Conservation (phyloP, 208 protist genomes). For the Leptomonas seymouri region DNA sequence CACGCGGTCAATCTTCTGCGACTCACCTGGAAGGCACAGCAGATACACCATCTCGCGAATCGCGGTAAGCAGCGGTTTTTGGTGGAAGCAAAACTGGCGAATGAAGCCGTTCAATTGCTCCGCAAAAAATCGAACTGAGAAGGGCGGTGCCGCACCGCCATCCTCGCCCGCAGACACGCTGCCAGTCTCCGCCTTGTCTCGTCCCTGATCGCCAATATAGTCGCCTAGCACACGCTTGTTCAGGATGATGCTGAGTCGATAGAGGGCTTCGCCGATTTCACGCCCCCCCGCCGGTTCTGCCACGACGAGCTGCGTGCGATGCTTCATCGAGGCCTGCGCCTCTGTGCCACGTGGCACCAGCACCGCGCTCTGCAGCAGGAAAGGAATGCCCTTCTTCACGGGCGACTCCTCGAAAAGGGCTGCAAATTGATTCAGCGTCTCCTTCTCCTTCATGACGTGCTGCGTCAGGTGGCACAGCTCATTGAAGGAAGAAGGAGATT, state of each 20-base stretch:
- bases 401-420: slow-evolving; percentile 66
- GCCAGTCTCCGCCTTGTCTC: slow-evolving; percentile 31
- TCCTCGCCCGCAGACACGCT: background rate
- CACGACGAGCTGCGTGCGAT: slow-evolving; percentile 54
- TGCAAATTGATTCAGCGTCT: slow-evolving; percentile 62
- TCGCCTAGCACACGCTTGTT: slow-evolving; percentile 89
- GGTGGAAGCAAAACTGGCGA: slow-evolving; percentile 73
- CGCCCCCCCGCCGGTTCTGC: slow-evolving; percentile 68
- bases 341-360: slow-evolving; percentile 39
- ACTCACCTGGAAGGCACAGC: slow-evolving; percentile 90
- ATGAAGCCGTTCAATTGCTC: slow-evolving; percentile 83
- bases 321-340: slow-evolving; percentile 16
- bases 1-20: slow-evolving; percentile 94
- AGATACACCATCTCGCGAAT: slow-evolving; percentile 89
- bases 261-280: slow-evolving; percentile 83
- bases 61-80: slow-evolving; percentile 72
- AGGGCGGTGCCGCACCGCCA: slow-evolving; percentile 33
- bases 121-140: slow-evolving; percentile 77
- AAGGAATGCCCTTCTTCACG: slow-evolving; percentile 81
- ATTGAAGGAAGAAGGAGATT: background rate
- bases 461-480: slow-evolving; percentile 11
- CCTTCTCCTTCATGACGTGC: slow-evolving; percentile 51
- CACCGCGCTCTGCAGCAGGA: slow-evolving; percentile 62
- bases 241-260: slow-evolving; percentile 69
- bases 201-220: slow-evolving; percentile 87